Percentiles rank a stretch among this genome's conserved stretches.
These are phyloP conservation scores for Nakazawaea holstii DNA, from an alignment of 805 yeast genomes.

Conservation along the genomic window DNA sequence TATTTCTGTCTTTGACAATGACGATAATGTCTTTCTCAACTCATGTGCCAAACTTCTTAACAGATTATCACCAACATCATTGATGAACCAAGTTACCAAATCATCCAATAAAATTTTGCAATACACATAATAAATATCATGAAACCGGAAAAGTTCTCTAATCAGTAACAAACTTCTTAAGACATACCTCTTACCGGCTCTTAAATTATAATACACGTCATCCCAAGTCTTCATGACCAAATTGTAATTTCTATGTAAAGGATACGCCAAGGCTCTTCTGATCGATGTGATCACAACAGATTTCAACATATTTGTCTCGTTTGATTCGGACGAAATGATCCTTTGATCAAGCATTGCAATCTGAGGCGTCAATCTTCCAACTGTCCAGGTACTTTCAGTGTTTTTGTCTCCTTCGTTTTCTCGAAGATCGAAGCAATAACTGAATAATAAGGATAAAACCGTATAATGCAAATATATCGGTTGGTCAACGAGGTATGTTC, in stretches of 20 bases:
- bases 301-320: conserved; percentile 35
- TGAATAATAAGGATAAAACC: conserved; percentile 62
- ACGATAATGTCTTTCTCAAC: conserved; percentile 36
- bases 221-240: conserved; percentile 63
- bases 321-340: conserved; percentile 30
- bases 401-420: conserved; percentile 67
- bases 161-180: conserved; percentile 54
- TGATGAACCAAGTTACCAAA: conserved; percentile 68
- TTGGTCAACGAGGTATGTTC: conserved; percentile 50
- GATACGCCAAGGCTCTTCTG: conserved; percentile 73
- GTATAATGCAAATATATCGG: conserved; percentile 56
- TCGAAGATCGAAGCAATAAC: conserved; percentile 69
- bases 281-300: conserved; percentile 56
- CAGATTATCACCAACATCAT: conserved; percentile 52
- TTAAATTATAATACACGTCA: conserved; percentile 59
- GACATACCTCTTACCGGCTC: conserved; percentile 65
- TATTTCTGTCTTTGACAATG: conserved; percentile 38
- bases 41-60: conserved; percentile 66
- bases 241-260: conserved; percentile 69
- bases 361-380: conserved; percentile 84
- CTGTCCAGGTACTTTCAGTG: conserved; percentile 90
- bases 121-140: conserved; percentile 81
- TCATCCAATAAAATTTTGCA: conserved; percentile 75
- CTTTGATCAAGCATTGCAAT: conserved; percentile 65
- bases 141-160: conserved; percentile 72